Conservation (phyloP, 805 yeast species). For the Wickerhamiella azymoides region DNA sequence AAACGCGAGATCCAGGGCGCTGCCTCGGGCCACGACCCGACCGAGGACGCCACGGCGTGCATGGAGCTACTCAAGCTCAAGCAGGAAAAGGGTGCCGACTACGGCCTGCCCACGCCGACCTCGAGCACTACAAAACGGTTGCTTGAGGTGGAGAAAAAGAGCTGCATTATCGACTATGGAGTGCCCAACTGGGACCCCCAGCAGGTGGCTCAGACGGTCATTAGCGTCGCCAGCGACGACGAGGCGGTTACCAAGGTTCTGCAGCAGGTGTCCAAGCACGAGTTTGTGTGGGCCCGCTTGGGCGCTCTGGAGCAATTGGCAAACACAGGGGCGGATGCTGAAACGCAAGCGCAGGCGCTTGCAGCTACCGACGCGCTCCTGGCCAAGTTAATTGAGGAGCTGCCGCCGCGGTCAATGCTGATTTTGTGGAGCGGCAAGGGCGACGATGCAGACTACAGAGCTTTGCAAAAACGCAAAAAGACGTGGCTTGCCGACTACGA, state of each 20-base stretch:
- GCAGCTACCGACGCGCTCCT: conserved; percentile 14
- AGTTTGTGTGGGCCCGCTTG: conserved; percentile 41
- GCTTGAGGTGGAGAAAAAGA: conserved; percentile 12
- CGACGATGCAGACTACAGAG: conserved; percentile 33
- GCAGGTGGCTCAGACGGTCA: conserved; percentile 23
- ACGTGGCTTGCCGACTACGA: conserved; percentile 33
- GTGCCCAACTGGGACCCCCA: conserved; percentile 24
- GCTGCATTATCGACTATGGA: conserved; percentile 27
- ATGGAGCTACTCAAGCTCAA: conserved; percentile 62
- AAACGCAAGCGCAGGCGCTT: conserved; percentile 23
- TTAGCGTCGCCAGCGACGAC: conserved; percentile 44
- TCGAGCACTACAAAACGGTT: conserved; percentile 7
- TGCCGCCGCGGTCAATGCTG: conserved; percentile 49
- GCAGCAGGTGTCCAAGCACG: conserved; percentile 28
- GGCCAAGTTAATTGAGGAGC: conserved; percentile 9
- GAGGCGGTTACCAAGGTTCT: conserved; percentile 36
- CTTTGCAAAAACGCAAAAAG: conserved; percentile 33
- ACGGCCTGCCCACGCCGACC: conserved; percentile 33
- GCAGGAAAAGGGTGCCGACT: conserved; percentile 47
- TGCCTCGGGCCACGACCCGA: conserved; percentile 66
- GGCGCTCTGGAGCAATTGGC: conserved; percentile 40
- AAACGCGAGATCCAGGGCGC: conserved; percentile 51
- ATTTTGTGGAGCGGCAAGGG: conserved; percentile 53
- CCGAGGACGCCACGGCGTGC: conserved; percentile 74
- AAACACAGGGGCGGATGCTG: not conserved